These are phyloP conservation scores for Zymoseptoria ardabiliae DNA, from an alignment of 2,329 filamentous ascomycete genomes.

Conservation along the genomic window DNA sequence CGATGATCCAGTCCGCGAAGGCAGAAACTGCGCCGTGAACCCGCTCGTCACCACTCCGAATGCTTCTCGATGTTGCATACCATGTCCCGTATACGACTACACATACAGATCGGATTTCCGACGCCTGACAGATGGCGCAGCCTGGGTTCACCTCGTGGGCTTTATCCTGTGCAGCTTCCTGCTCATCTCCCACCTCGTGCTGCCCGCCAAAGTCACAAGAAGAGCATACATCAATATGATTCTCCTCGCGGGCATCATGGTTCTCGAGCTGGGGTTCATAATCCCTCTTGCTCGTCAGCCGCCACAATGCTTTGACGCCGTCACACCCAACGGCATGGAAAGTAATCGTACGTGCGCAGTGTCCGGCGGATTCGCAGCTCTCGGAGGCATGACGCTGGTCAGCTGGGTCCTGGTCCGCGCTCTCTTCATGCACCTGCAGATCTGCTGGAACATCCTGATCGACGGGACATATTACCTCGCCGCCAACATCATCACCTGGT, in stretches of 20 bases:
- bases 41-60: conserved; percentile 15
- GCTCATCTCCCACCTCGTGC: conserved; percentile 64
- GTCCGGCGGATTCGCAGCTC: conserved; percentile 68
- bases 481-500: conserved; percentile 27
- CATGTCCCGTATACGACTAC: conserved; percentile 77
- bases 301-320: conserved; percentile 69
- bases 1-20: conserved; percentile 10
- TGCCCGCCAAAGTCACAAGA: conserved; percentile 74
- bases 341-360: conserved; percentile 68
- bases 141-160: conserved; percentile 69
- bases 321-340: conserved; percentile 79
- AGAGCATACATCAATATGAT: conserved; percentile 81
- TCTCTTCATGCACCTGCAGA: conserved; percentile 42
- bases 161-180: conserved; percentile 65
- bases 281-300: conserved; percentile 69
- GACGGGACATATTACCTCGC: conserved; percentile 26
- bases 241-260: conserved; percentile 59
- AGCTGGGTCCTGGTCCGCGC: conserved; percentile 64
- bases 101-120: conserved; percentile 47
- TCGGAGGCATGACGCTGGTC: conserved; percentile 70
- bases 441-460: conserved; percentile 32
- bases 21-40: conserved; percentile 23
- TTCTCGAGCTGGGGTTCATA: conserved; percentile 79
- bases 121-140: conserved; percentile 58
- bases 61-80: conserved; percentile 61